Base-by-base conservation (phyloP, 75 land plant species). In the Picea glauca region DNA sequence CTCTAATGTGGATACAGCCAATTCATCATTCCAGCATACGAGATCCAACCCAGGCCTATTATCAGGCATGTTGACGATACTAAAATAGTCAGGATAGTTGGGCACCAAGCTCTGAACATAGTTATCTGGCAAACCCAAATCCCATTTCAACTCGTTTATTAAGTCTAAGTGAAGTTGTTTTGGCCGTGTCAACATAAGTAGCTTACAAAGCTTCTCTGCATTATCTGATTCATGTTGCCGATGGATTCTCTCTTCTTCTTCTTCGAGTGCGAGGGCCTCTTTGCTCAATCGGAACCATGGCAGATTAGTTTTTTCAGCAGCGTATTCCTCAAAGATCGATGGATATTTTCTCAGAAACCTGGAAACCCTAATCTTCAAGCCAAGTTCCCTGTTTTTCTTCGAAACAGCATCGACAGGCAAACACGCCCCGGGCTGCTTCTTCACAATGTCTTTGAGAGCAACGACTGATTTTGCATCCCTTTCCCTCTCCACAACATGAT, bases 1-100 rank as follows among this genome's bases (percentile, higher is more conserved):
- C 83, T 94, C 94, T 75, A 87, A 78, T 43, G 74, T 85, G 3
- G 99, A 94, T 40, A 88, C 88, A 9, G 95, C 98, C 38, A 96
- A 65, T 4, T 82, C 88, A 38, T 84, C 78, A 66, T 65, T 85
- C 92, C 94, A 96, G 75, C 85, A 86, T 38, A 92, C 93, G 61
- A 96, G 87, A 78, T 96, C 98, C 79, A 96, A 65, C 21, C 81
- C 80, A 31, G 87, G 81, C 30, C 17, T 75, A 38, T 73, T 54
- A 60, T 38, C 59, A 20, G 80, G 78, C 40, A 72, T 66, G 11
- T 78, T 62, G 57, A 72, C 58, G 38, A 89, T 75, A 54, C 65
- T 75, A 75, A 94, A 94, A 58, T 90, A 92, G 56, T 92, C 92
- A 1, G 94, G 93, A 80, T 81, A 92, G 3, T 90, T 85, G 13